Evolutionary conservation across 73 alveolate genomes (phyloP).

Genomic region (Tetrahymena borealis): DNA sequence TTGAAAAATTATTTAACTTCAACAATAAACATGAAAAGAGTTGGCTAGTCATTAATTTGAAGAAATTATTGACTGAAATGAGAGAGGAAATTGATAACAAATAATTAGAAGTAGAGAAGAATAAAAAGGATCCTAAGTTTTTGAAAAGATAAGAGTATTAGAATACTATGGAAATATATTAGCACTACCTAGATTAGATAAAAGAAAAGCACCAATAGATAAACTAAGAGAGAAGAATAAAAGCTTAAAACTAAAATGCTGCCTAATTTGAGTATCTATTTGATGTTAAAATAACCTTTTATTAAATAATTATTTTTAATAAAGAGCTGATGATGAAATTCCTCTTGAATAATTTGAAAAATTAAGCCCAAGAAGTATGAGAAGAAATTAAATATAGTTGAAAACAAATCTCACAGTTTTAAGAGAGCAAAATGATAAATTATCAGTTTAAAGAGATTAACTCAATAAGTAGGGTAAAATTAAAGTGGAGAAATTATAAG

Average conservation of each 20-base stretch:
- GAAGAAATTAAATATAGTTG: background rate
- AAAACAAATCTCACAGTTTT: background rate
- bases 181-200: background rate
- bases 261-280: background rate
- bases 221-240: background rate
- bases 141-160: background rate
- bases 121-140: background rate
- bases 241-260: background rate
- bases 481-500: background rate
- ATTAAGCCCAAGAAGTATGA: background rate
- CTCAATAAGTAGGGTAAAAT: background rate
- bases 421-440: background rate
- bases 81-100: background rate
- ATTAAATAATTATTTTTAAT: background rate
- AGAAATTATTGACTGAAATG: background rate
- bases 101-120: background rate
- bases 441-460: background rate
- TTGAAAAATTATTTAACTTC: background rate
- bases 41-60: background rate
- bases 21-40: background rate
- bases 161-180: background rate
- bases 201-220: background rate
- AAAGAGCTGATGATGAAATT: background rate
- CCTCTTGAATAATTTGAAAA: background rate
- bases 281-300: background rate